Base-by-base conservation (phyloP, 2,329 filamentous ascomycete species). In the Elsinoe ampelina region DNA sequence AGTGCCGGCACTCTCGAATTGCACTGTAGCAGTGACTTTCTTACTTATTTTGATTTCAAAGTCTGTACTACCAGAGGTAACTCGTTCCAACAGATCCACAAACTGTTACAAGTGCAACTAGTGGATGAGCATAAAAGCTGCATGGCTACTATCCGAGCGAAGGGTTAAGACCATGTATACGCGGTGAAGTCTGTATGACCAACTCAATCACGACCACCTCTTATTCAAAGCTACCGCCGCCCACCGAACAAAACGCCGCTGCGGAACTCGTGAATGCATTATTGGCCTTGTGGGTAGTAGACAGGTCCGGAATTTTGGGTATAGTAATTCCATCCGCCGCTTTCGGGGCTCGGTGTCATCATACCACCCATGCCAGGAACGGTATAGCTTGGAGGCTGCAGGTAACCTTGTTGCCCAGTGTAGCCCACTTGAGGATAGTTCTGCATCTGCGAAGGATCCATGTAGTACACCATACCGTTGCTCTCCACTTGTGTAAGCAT, bases 401-500 rank as follows among this genome's bases (percentile, higher is more conserved):
- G 76, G 69, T 5, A 76, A 17, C 32, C 52, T 34, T 70, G 64
- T 30, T 59, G 59, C 13, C 51, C 35, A n/a, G 56, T 20, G 47
- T 61, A 59, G 17, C 54, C 54, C 1, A 32, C 42, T 56, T 42
- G 56, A 11, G 35, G 32, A 35, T 52, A 58, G 22, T 43, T 20
- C 35, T 71, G 69, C 48, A 91, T 74, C 66, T 90, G 85, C n/a
- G 84, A 79, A 6, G 88, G 80, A 66, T 95, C 87, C 65, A 58
- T 39, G 69, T 95, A 98, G 71, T 95, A 97, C 0, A 95, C 90
- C 80, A 95, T 97, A 60, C 93, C 93, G 63, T 95, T 95, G 61
- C 85, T 84, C 73, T 97, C 92, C 70, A 96, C 91, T 0, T 89
- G 89, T 17, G 86, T 79, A 58, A 81, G 80, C 58, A 81, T 80